phyloP scores from a whole-genome alignment of 2,329 filamentous ascomycete species.

The Fusarium caatingaense region DNA sequence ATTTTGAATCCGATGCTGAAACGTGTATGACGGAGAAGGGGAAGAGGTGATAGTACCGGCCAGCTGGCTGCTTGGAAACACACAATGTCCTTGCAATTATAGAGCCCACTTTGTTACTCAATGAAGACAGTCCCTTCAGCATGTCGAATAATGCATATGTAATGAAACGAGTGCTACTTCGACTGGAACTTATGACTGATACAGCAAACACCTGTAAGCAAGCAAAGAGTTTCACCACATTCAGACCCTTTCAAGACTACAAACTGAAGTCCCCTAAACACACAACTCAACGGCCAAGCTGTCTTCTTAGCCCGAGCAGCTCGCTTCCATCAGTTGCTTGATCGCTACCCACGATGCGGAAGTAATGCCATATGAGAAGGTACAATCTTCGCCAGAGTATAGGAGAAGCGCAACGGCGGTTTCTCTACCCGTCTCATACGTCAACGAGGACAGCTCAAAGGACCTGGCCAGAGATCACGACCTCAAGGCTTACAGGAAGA shows the following conservation, averaged over 20 bases:
- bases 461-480: conserved; percentile 31
- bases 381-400: conserved; percentile 25
- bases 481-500: conserved; percentile 32
- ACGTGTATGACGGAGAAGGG: background rate
- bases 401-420: conserved; percentile 28
- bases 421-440: conserved; percentile 36
- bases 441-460: conserved; percentile 30
- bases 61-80: background rate
- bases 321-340: conserved; percentile 33
- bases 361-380: conserved; percentile 37
- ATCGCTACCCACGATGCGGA: conserved; percentile 39
- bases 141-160: conserved; percentile 10
- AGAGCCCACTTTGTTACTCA: background rate
- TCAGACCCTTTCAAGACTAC: background rate
- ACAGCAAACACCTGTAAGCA: background rate
- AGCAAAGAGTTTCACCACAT: background rate
- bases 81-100: background rate
- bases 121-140: background rate
- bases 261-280: background rate
- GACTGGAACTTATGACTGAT: background rate
- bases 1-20: too few relatives aligned
- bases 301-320: conserved; percentile 26
- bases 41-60: too few relatives aligned
- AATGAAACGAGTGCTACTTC: conserved; percentile 2
- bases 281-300: conserved; percentile 6